Evolutionary conservation across 768 basidiomycete species (phyloP).

Genomic region (Calocybe gangraenosa): DNA sequence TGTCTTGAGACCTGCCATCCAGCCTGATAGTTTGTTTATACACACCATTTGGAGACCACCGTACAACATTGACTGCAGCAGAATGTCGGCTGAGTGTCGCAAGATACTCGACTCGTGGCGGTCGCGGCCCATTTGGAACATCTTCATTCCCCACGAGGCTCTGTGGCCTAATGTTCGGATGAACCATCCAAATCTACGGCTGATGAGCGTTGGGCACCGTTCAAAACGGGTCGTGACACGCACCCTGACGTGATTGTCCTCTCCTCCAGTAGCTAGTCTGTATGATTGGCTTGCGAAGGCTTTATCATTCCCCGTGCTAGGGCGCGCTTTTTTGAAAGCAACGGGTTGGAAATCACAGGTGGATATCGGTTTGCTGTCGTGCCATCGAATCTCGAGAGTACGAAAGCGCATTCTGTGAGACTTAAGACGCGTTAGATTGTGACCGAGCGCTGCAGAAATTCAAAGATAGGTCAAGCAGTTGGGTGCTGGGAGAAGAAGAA

Average conservation of each 20-base stretch:
- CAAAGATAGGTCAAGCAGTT: not conserved
- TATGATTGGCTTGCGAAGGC: constrained; percentile 72
- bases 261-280: constrained; percentile 90
- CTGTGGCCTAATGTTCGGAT: constrained; percentile 81
- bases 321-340: constrained; percentile 78
- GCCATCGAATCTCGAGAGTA: constrained; percentile 94
- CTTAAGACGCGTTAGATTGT: constrained; percentile 10
- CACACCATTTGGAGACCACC: constrained; percentile 92
- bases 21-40: constrained; percentile 12
- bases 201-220: constrained; percentile 1
- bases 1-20: not conserved
- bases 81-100: constrained; percentile 92
- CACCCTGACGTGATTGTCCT: constrained; percentile 95
- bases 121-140: constrained; percentile 29
- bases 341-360: constrained; percentile 94
- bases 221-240: constrained; percentile 31
- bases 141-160: constrained; percentile 43
- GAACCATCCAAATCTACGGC: constrained; percentile 85
- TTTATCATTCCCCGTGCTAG: constrained; percentile 43
- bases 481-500: not conserved
- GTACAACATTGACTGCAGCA: constrained; percentile 92
- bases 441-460: constrained; percentile 12
- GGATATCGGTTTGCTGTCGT: constrained; percentile 93
- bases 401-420: constrained; percentile 67
- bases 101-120: constrained; percentile 92